phyloP scores from a whole-genome alignment of 2,329 filamentous ascomycete species.

The Exophiala phaeomuriformis region DNA sequence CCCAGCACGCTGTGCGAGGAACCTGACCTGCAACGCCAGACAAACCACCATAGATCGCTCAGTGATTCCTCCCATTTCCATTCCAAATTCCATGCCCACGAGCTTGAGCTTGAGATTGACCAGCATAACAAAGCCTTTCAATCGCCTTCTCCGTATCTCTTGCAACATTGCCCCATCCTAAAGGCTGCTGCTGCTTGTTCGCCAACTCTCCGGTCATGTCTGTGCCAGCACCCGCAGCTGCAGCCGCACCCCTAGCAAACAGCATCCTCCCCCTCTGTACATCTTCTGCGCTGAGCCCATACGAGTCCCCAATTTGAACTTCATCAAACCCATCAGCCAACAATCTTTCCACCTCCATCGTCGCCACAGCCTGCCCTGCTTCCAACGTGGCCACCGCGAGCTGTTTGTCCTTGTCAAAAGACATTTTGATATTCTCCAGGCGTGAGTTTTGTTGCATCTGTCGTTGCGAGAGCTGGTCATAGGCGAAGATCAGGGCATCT shows the following conservation, averaged over 20 bases:
- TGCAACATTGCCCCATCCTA: slow-evolving; percentile 18
- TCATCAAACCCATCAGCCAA: slow-evolving; percentile 16
- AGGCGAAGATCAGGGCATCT: slow-evolving; percentile 9
- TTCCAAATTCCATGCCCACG: neutral
- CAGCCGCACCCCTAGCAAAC: slow-evolving; percentile 5
- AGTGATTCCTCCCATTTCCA: neutral
- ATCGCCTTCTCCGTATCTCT: slow-evolving; percentile 14
- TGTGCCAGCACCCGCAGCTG: no score
- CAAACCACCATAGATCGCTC: neutral
- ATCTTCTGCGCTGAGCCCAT: slow-evolving; percentile 13
- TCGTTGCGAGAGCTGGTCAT: slow-evolving; percentile 12
- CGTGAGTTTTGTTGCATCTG: slow-evolving; percentile 1
- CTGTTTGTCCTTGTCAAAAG: slow-evolving; percentile 16
- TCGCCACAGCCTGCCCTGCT: slow-evolving; percentile 12
- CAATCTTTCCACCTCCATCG: slow-evolving; percentile 11
- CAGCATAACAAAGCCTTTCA: slow-evolving; percentile 14
- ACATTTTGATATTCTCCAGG: slow-evolving; percentile 5
- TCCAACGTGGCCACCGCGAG: slow-evolving; percentile 10
- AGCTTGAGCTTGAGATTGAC: neutral
- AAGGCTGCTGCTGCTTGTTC: neutral
- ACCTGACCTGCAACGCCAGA: no score
- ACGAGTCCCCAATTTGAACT: neutral
- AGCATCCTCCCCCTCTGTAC: slow-evolving; percentile 15
- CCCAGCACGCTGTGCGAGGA: no score
- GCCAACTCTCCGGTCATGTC: no score